phyloP scores from a whole-genome alignment of 1,139 yeast species.

The Barnettozyma hawaiiensis region DNA sequence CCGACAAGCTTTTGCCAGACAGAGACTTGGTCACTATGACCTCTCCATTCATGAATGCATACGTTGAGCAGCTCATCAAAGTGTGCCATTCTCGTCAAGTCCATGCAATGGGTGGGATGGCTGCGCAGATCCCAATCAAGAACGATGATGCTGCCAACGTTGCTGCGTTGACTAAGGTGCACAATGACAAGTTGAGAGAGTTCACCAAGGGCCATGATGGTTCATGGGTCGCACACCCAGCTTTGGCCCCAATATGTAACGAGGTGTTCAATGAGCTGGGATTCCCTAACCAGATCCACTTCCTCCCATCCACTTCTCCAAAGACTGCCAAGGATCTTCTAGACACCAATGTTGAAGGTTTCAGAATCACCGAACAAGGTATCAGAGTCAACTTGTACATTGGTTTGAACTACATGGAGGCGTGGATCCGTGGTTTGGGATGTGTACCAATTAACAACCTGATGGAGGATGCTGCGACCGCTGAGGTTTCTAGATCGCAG shows the following conservation, averaged over 20 bases:
- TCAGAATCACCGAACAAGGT: conserved; percentile 59
- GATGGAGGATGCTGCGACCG: conserved; percentile 89
- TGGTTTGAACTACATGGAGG: conserved; percentile 77
- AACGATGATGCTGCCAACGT: conserved; percentile 55
- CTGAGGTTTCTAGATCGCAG: conserved; percentile 79
- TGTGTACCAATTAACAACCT: conserved; percentile 81
- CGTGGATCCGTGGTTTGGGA: conserved; percentile 78
- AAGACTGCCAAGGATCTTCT: conserved; percentile 55
- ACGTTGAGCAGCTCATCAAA: conserved; percentile 60
- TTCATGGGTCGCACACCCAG: conserved; percentile 87
- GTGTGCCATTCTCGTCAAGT: conserved; percentile 73
- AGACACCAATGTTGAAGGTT: conserved; percentile 58
- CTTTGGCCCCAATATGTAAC: conserved; percentile 69
- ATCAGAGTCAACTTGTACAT: conserved; percentile 65
- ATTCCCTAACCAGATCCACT: conserved; percentile 72
- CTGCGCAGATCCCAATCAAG: conserved; percentile 76
- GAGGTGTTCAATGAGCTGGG: conserved; percentile 74
- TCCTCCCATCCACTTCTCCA: conserved; percentile 33
- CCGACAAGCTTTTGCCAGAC: conserved; percentile 63
- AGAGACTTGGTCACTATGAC: conserved; percentile 71
- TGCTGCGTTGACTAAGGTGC: conserved; percentile 59
- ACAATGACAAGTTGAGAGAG: conserved; percentile 67
- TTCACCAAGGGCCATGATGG: conserved; percentile 77
- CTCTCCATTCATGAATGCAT: conserved; percentile 69
- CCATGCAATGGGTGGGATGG: conserved; percentile 84